These are phyloP conservation scores for Colletotrichum ledebouriae DNA, from an alignment of 2,329 filamentous ascomycete genomes.

Conservation along the genomic window DNA sequence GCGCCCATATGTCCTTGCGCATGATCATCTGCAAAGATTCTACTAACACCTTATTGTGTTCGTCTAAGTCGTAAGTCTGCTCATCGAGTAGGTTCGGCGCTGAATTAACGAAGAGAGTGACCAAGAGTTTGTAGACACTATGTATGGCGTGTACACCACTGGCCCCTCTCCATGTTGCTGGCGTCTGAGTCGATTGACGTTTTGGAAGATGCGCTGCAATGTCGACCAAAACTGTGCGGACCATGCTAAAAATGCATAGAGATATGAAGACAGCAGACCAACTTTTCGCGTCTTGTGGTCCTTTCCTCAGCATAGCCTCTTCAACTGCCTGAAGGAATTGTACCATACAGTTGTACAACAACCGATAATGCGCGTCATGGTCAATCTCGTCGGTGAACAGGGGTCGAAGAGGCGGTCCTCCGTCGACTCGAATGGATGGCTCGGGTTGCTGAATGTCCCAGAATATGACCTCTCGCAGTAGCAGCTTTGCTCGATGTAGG, in stretches of 20 bases:
- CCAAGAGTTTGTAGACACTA: constrained; percentile 65
- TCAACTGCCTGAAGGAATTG: constrained; percentile 69
- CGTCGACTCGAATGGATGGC: constrained; percentile 57
- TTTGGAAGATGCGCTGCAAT: constrained; percentile 51
- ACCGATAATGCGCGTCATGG: constrained; percentile 60
- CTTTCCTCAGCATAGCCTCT: constrained; percentile 55
- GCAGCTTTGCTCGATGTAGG: constrained; percentile 66
- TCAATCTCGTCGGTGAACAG: constrained; percentile 58
- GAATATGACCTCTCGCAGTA: constrained; percentile 67
- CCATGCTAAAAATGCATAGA: constrained; percentile 70
- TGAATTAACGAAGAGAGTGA: constrained; percentile 61
- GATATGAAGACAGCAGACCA: constrained; percentile 68
- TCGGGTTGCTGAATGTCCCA: constrained; percentile 66
- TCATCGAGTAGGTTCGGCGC: constrained; percentile 61
- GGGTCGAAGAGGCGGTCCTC: constrained; percentile 43
- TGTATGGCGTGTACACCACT: constrained; percentile 54
- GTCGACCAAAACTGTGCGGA: constrained; percentile 65
- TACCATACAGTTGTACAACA: constrained; percentile 64
- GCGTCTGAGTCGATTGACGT: constrained; percentile 30
- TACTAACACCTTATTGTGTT: constrained; percentile 60
- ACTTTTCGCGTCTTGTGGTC: constrained; percentile 56
- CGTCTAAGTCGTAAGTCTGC: constrained; percentile 55
- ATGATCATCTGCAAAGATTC: constrained; percentile 60
- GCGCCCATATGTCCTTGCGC: constrained; percentile 61
- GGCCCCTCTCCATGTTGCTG: constrained; percentile 30